A percentile compares a stretch with the other conserved stretches of the same genome.
Evolutionary conservation across 352 stramenopile genomes (phyloP).

Genomic region (Globisporangium ultimum): DNA sequence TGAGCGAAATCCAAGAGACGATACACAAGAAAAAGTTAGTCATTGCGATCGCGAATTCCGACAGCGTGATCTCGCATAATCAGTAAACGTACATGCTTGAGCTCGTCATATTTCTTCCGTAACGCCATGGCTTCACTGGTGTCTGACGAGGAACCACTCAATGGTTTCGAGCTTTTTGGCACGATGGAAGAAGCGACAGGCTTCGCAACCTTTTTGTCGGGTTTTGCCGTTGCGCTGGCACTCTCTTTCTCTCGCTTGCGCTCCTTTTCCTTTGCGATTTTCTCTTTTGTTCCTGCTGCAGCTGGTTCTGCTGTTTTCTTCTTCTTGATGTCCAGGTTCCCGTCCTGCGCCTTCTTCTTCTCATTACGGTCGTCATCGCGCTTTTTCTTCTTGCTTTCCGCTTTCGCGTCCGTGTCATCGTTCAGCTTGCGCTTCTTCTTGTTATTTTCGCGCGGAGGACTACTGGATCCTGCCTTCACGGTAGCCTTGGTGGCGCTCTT

Average conservation of each 20-base stretch:
- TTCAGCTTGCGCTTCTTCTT: conserved; percentile 12
- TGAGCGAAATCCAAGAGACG: conserved; percentile 11
- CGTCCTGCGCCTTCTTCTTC: conserved; percentile 5
- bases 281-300: conserved; percentile 4
- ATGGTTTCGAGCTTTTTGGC: not conserved
- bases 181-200: not conserved
- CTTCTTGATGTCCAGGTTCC: conserved; percentile 5
- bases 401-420: not conserved
- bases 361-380: conserved; percentile 9
- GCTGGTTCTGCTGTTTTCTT: conserved; percentile 1
- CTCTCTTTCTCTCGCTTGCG: conserved; percentile 14
- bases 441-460: conserved; percentile 11
- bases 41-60: not conserved
- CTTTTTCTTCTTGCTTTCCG: conserved; percentile 13
- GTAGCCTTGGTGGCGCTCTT: conserved; percentile 5
- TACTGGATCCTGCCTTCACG: not conserved
- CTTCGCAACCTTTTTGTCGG: conserved; percentile 3
- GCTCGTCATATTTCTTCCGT: conserved; percentile 43
- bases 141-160: not conserved
- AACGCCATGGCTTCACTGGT: conserved; percentile 10
- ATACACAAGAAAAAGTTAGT: conserved; percentile 3
- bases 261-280: conserved; percentile 12
- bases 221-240: conserved; percentile 1
- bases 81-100: conserved; percentile 32
- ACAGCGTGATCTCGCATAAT: not conserved